Evolutionary conservation across 2,329 filamentous ascomycete species (phyloP).

Genomic region (Fonsecaea nubica): DNA sequence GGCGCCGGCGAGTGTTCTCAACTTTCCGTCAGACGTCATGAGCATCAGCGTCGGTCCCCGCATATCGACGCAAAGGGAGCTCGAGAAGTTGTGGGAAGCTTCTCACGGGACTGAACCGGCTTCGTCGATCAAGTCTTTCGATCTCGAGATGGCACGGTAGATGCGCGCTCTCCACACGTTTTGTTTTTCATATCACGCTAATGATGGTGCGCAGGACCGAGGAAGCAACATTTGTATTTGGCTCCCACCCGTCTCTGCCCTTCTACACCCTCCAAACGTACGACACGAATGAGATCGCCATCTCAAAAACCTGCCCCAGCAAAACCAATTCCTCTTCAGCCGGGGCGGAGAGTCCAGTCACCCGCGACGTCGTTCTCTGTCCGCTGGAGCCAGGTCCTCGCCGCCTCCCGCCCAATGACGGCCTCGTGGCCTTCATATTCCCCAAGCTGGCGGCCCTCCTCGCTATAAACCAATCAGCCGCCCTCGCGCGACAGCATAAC

Average conservation of each 20-base stretch:
- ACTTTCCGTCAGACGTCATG: slow-evolving; percentile 49
- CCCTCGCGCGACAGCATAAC: slow-evolving; percentile 49
- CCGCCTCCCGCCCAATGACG: slow-evolving; percentile 50
- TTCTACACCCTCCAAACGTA: slow-evolving; percentile 55
- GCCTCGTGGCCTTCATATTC: slow-evolving; percentile 54
- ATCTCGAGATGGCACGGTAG: slow-evolving; percentile 52
- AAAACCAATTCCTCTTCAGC: neutral
- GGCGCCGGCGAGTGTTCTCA: slow-evolving; percentile 51
- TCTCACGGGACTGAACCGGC: slow-evolving; percentile 53
- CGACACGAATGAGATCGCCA: slow-evolving; percentile 50
- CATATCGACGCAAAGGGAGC: slow-evolving; percentile 50
- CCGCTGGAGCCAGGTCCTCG: slow-evolving; percentile 49
- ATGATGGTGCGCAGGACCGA: slow-evolving; percentile 45
- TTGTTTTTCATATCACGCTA: slow-evolving; percentile 26
- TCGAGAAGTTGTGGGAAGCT: slow-evolving; percentile 53
- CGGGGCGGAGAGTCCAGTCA: slow-evolving; percentile 44
- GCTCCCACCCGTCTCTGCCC: slow-evolving; percentile 47
- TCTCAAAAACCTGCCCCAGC: slow-evolving; percentile 51
- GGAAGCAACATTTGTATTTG: slow-evolving; percentile 52
- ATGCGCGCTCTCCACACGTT: neutral
- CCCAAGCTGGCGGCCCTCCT: slow-evolving; percentile 58
- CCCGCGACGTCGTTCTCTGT: slow-evolving; percentile 53
- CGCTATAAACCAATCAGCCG: slow-evolving; percentile 54
- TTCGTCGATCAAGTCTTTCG: slow-evolving; percentile 45
- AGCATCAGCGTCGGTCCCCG: slow-evolving; percentile 44